These are phyloP conservation scores for Falciphora oryzae DNA, from an alignment of 2,329 filamentous ascomycete species.

Conservation along the genomic window DNA sequence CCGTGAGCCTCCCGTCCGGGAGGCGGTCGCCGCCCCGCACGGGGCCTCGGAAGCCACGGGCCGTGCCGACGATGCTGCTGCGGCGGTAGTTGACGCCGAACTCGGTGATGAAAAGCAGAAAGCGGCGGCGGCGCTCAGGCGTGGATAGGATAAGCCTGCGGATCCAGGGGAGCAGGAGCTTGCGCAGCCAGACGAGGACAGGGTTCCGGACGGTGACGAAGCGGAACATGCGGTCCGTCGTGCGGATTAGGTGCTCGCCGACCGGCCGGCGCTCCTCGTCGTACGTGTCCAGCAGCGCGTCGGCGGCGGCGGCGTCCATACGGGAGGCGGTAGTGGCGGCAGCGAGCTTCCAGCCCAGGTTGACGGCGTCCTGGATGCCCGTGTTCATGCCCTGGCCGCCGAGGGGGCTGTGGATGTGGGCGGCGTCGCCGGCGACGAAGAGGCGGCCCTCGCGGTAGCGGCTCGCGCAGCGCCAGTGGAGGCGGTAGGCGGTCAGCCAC, in stretches of 20 bases:
- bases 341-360: constrained; percentile 50
- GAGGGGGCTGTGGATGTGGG: constrained; percentile 49
- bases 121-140: constrained; percentile 15
- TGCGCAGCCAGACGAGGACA: constrained; percentile 29
- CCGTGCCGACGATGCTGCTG: constrained; percentile 30
- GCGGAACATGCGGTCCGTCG: constrained; percentile 35
- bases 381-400: constrained; percentile 56
- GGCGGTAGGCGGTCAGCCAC: constrained; percentile 39
- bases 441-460: constrained; percentile 40
- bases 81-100: constrained; percentile 36
- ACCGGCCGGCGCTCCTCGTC: constrained; percentile 35
- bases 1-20: constrained; percentile 29
- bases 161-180: constrained; percentile 31
- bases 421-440: constrained; percentile 51
- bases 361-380: constrained; percentile 47
- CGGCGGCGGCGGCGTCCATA: constrained; percentile 18
- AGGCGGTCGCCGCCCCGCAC: constrained; percentile 42
- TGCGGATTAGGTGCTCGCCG: constrained; percentile 5
- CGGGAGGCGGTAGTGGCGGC: constrained; percentile 27
- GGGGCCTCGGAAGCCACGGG: constrained; percentile 24
- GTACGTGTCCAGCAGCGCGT: constrained; percentile 41
- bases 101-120: constrained; percentile 34
- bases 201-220: constrained; percentile 30
- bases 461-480: constrained; percentile 36
- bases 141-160: constrained; percentile 28